These are phyloP conservation scores for Houttuynia cordata DNA, from an alignment of 164 flowering plant genomes.

Conservation along the genomic window DNA sequence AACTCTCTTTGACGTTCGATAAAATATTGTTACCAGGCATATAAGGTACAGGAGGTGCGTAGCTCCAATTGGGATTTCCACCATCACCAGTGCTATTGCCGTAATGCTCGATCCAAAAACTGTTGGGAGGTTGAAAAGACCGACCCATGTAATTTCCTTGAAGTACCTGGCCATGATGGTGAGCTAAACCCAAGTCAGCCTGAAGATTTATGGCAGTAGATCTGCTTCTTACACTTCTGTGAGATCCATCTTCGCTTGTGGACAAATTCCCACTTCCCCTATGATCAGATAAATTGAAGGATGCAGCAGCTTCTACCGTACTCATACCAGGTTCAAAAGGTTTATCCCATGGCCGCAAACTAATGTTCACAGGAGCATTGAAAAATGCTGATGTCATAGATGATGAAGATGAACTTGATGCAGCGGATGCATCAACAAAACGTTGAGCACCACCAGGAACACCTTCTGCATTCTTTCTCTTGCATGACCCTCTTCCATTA, in stretches of 20 bases:
- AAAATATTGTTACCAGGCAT: constrained; percentile 31
- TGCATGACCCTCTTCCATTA: constrained; percentile 38
- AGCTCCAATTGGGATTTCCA: constrained; percentile 38
- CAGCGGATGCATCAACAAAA: constrained; percentile 28
- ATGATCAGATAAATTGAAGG: constrained; percentile 24
- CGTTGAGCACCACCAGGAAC: constrained; percentile 22
- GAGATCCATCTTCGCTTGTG: constrained; percentile 24
- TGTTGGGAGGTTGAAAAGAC: constrained; percentile 28
- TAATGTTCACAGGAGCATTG: constrained; percentile 22
- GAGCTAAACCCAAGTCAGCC: constrained; percentile 25
- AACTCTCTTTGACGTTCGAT: too few relatives aligned
- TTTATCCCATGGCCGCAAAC: constrained; percentile 16
- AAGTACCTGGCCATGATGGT: constrained; percentile 25
- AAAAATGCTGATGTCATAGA: constrained; percentile 12
- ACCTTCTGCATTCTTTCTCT: constrained; percentile 60
- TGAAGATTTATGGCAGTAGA: constrained; percentile 20
- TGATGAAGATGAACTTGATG: constrained; percentile 30
- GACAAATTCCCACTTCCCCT: constrained; percentile 17
- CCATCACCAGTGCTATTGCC: constrained; percentile 27
- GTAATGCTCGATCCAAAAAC: constrained; percentile 37
- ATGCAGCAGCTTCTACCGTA: constrained; percentile 19
- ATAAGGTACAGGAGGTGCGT: constrained; percentile 29
- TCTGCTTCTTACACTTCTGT: constrained; percentile 41
- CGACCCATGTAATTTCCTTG: constrained; percentile 41
- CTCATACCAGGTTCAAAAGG: neutral